A percentile compares a stretch with the other conserved stretches of the same genome.
These are phyloP conservation scores for Phenoliferia sp. DNA, from an alignment of 1,284 basidiomycete species.

Conservation along the genomic window DNA sequence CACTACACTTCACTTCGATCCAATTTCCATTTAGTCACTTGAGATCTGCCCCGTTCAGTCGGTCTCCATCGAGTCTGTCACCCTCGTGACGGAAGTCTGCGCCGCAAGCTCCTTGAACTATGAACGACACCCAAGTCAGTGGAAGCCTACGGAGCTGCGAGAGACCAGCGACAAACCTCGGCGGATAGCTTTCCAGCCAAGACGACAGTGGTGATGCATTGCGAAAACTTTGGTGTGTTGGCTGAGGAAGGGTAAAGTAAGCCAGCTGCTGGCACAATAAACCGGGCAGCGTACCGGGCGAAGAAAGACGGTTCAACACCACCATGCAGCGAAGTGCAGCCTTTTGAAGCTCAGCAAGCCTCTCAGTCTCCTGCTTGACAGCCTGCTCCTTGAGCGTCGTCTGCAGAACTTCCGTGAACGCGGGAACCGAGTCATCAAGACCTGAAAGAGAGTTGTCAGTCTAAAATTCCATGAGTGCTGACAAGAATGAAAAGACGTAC, in stretches of 20 bases:
- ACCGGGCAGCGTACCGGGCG: neutral
- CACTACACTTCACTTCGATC: neutral
- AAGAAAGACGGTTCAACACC: conserved; percentile 15
- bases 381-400: conserved; percentile 68
- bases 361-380: conserved; percentile 94
- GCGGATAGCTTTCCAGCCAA: conserved; percentile 11
- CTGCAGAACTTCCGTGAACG: conserved; percentile 71
- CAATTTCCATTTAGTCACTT: neutral
- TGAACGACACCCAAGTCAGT: neutral
- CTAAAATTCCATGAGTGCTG: neutral
- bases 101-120: neutral
- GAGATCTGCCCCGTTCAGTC: neutral
- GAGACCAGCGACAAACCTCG: conserved; percentile 8
- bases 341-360: conserved; percentile 54
- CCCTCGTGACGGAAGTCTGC: neutral
- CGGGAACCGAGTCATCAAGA: conserved; percentile 77
- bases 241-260: neutral
- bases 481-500: conserved; percentile 24
- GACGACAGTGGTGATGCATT: conserved; percentile 12
- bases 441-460: conserved; percentile 41
- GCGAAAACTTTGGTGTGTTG: conserved; percentile 18
- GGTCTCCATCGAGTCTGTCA: neutral
- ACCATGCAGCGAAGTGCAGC: conserved; percentile 39
- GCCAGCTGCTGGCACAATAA: too few species aligned
- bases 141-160: neutral